Evolutionary conservation across 331 rosid species (phyloP), one percentile per base, ranked within the genome.

Genomic region (Stylosanthes scabra): DNA sequence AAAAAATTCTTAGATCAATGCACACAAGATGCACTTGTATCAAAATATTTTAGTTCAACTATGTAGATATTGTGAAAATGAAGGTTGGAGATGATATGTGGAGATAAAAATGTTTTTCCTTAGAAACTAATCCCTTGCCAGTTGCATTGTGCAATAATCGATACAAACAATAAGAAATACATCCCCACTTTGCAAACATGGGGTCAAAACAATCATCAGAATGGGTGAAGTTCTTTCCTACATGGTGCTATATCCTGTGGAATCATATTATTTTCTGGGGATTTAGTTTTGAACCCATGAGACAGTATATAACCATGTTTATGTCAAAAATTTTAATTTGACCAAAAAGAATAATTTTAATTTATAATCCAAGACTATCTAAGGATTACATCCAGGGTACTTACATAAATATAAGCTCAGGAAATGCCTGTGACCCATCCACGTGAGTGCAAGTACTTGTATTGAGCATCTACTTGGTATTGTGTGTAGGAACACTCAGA

Each of bases 401-500:
- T 14, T 52, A 3, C 27, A 34, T 6, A 62, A 39, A 25, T 9
- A 52, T 15, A 47, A 25, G 50, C 16, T 64, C 64, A 63, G 39
- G 58, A 58, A 57, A 68, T 27, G 10, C 68, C 55, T 3, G 6
- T 27, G 60, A 34, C 6, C 61, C 42, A 34, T 66, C 63, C 61
- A 67, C 68, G 77, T 64, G 50, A 67, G 55, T 27, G 63, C 34
- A 54, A 73, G 52, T 41, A 58, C 51, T 56, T n/a, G 55, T 49
- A 58, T 44, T 49, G 72, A 39, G 44, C 29, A 2, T 66, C 89
- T 89, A 94, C 74, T 67, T 71, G 28, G 56, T 84, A 74, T 91
- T 89, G 82, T 94, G 96, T 74, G 99, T 94, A 11, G 99, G 95
- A 68, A 89, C 97, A 69, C 99, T 94, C 0, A 88, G 82, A 86